Conservation (phyloP, 2,329 filamentous ascomycete species). For the Amphichorda felina region DNA sequence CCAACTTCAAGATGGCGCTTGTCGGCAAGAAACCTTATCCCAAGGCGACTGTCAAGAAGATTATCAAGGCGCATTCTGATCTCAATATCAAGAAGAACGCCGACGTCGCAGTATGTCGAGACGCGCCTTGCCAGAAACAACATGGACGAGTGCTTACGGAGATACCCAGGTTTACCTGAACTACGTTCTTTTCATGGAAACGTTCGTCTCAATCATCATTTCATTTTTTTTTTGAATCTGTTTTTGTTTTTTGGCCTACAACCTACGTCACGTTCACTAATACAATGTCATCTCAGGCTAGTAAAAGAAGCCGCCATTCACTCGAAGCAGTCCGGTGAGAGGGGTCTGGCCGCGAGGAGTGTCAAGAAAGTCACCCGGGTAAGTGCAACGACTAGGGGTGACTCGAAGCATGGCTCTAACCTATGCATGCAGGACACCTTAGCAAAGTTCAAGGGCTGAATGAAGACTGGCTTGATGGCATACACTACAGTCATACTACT, state of each 20-base stretch:
- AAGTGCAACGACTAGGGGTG: constrained; percentile 14
- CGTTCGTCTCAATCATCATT: constrained; percentile 26
- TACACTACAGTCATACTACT: too few relatives aligned
- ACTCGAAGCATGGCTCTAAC: constrained; percentile 1
- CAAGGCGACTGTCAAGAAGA: constrained; percentile 74
- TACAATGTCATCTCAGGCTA: constrained; percentile 35
- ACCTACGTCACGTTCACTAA: constrained; percentile 1
- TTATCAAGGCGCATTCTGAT: constrained; percentile 79
- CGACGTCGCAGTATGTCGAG: constrained; percentile 61
- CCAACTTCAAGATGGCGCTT: too few relatives aligned
- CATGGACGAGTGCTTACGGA: constrained; percentile 10
- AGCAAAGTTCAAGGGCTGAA: constrained; percentile 57
- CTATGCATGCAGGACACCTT: constrained; percentile 41
- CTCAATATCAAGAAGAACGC: constrained; percentile 73
- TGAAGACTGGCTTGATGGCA: too few relatives aligned
- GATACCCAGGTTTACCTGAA: constrained; percentile 64
- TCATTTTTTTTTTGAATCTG: constrained; percentile 1
- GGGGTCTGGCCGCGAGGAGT: constrained; percentile 60
- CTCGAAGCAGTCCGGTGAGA: constrained; percentile 62
- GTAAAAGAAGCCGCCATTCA: constrained; percentile 71
- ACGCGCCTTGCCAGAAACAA: not conserved
- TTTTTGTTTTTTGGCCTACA: not conserved
- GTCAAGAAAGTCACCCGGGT: constrained; percentile 70
- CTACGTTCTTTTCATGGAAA: constrained; percentile 71
- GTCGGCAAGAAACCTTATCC: constrained; percentile 67